Base-by-base conservation (phyloP, 139 green algal species). In the Zygnema cylindricum region DNA sequence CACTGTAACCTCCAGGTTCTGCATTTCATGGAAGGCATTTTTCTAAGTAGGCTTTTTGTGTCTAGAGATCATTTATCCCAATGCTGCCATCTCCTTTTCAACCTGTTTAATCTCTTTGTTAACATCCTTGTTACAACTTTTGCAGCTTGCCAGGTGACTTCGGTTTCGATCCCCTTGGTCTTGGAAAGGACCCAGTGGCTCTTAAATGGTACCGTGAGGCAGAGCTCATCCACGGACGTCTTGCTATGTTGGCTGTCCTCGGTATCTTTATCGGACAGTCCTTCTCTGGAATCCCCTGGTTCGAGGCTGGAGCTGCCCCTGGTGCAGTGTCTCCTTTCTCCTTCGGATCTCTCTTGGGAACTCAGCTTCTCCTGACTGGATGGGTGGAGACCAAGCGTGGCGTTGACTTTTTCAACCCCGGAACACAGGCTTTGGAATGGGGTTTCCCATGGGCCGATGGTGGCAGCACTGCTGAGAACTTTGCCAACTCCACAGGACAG, bases 351-450 rank as follows among this genome's bases (percentile, higher is more conserved):
- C 73, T 91, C 23, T 43, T 93, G 39, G 76, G 36, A 92, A 88
- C 63, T 76, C 94, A 97, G 94, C 92, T 96, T n/a, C 81, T 96
- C 21, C 88, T 96, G n/a, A 95, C 95, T 92, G 93, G 94, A 69
- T 93, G 94, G 89, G 94, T 92, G 84, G 95, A 97, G 94, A 91
- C 85, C 57, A 96, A 95, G 94, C 92, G 95, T 21, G 36, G 84
- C 2, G 84, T 86, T 54, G 84, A 89, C 76, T 93, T 93, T 81
- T 92, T 91, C 76, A 89, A 89, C 35, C 84, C 84, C 36, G 73
- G 84, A 39, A 88, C 57, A 25, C 77, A 91, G 88, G 25, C 88
- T 40, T 40, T 91, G 35, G 43, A 83, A 87, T 90, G 88, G 89
- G 88, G 71, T 54, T 42, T 39, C 40, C 81, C 81, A 2, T 87